A percentile compares a stretch with the other conserved stretches of the same genome.
Conservation (phyloP, 2,329 filamentous ascomycete genomes). For the Arachnomyces sp. region DNA sequence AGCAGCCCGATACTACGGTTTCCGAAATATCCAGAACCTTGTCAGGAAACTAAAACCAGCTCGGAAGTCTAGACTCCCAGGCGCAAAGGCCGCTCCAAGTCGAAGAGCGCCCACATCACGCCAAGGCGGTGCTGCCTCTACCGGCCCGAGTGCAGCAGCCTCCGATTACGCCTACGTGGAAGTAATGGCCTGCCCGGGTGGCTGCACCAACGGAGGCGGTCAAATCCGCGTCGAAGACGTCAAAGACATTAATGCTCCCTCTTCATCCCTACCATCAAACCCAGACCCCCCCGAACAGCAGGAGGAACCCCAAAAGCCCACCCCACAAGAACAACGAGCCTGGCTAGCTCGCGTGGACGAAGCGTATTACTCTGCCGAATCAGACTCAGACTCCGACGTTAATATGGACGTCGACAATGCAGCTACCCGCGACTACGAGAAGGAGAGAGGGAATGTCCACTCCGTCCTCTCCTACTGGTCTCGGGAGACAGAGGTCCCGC, state of each 20-base stretch:
- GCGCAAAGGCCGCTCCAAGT: constrained; percentile 48
- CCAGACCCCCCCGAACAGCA: constrained; percentile 12
- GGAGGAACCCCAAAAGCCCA: constrained; percentile 48
- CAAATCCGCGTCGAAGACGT: constrained; percentile 88
- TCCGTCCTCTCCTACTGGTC: constrained; percentile 70
- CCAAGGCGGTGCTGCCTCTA: constrained; percentile 19
- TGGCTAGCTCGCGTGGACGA: constrained; percentile 80
- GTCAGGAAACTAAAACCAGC: constrained; percentile 85
- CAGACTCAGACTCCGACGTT: constrained; percentile 41
- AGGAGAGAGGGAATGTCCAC: constrained; percentile 21
- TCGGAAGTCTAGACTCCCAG: constrained; percentile 69
- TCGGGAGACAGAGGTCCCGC: constrained; percentile 58
- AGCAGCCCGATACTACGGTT: constrained; percentile 89
- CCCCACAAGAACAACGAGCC: constrained; percentile 72
- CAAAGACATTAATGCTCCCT: constrained; percentile 17
- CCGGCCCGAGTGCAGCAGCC: constrained; percentile 16
- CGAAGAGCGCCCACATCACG: constrained; percentile 26
- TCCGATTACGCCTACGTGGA: constrained; percentile 87
- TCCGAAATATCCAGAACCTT: constrained; percentile 96
- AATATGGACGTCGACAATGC: constrained; percentile 20
- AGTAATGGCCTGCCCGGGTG: constrained; percentile 98
- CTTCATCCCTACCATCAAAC: not conserved
- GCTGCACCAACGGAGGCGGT: constrained; percentile 94
- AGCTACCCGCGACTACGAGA: constrained; percentile 19
- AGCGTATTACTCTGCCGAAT: constrained; percentile 74